A percentile compares a stretch with the other conserved stretches of the same genome.
These are phyloP conservation scores for Neurospora tetrasperma DNA, from an alignment of 495 filamentous ascomycete species.

Conservation along the genomic window DNA sequence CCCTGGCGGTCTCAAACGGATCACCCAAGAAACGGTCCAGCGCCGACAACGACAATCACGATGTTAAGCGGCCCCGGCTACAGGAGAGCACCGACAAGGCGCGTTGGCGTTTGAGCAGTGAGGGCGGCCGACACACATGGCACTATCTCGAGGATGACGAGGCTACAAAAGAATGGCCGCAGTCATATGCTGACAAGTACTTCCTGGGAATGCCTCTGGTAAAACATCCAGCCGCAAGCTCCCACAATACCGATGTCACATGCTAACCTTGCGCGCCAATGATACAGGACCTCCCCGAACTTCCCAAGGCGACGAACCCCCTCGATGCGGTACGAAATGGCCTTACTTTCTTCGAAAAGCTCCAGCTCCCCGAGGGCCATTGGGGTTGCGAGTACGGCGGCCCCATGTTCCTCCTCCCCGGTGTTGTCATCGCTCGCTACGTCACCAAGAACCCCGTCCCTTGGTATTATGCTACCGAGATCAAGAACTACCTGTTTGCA, in stretches of 20 bases:
- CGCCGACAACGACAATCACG: conserved; percentile 8
- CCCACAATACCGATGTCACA: not conserved
- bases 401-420: conserved; percentile 75
- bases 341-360: conserved; percentile 76
- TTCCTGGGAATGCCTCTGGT: conserved; percentile 56
- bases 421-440: conserved; percentile 78
- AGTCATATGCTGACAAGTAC: conserved; percentile 74
- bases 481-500: conserved; percentile 86
- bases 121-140: conserved; percentile 83
- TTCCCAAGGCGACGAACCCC: conserved; percentile 60
- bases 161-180: conserved; percentile 68
- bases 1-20: conserved; percentile 9
- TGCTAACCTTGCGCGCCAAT: not conserved
- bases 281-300: conserved; percentile 56
- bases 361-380: conserved; percentile 81
- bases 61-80: conserved; percentile 28
- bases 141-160: conserved; percentile 78
- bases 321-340: conserved; percentile 72
- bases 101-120: conserved; percentile 77
- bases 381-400: conserved; percentile 98
- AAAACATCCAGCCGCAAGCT: conserved; percentile 2
- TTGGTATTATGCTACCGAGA: conserved; percentile 70
- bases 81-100: conserved; percentile 57
- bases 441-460: conserved; percentile 85
- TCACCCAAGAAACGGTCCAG: conserved; percentile 25